Evolutionary conservation across 352 stramenopile species (phyloP), one percentile per base, ranked within the genome.

Genomic region (Phytophthora macrochlamydospora): DNA sequence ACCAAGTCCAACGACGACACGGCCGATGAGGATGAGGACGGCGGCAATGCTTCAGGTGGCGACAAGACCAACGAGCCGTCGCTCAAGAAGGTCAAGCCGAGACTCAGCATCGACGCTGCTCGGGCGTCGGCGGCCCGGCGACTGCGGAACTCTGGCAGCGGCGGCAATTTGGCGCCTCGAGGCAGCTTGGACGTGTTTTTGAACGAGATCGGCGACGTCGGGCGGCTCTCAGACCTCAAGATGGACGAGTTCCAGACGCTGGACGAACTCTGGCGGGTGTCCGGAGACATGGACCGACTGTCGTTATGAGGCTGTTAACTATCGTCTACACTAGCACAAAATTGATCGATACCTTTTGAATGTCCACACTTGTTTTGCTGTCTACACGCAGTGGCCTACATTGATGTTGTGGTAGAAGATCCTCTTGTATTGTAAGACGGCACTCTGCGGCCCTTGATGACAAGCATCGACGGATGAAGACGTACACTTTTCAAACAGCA

Each of bases 171-270:
- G 29, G 72, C 81, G 24, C 80, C 80, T 32, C 84, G 82, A 4
- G 80, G 76, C 43, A 90, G 78, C 53, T 64, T 93, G 18, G 82
- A 93, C 35, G 82, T 90, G 49, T 94, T 94, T 61, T 69, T 94
- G 57, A 91, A 91, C 59, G 82, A 90, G 65, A 91, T 90, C 59
- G 83, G 84, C 12, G 86, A 94, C 55, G 80, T 94, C 18, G 82
- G 82, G 2, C 83, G 86, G 32, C 81, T 94, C 51, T 94, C 86
- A 37, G 86, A 94, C 70, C 79, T 94, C 54, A 94, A 92, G 71
- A 90, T 94, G 83, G 85, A 92, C 58, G 86, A 92, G 53, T 92
- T 94, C 61, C 83, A 92, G 66, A 89, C 79, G 51, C 77, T 94
- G 45, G 83, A 92, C 30, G 84, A 91, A 65, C 73, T 94, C 50